These are phyloP conservation scores for Cydonia oblonga DNA, from an alignment of 331 rosid genomes.

Conservation along the genomic window DNA sequence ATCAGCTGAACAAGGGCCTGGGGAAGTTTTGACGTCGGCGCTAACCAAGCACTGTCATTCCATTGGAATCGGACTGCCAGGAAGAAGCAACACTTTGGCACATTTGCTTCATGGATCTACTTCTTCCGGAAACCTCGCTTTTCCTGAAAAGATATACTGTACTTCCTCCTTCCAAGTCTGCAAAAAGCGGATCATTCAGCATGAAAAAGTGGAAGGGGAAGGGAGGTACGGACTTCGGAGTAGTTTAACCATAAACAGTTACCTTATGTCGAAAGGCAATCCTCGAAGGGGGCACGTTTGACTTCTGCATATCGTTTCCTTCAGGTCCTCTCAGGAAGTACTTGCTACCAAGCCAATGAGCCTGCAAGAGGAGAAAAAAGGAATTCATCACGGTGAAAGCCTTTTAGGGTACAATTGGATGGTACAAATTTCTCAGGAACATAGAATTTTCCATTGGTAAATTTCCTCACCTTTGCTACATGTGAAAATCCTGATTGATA, in stretches of 20 bases:
- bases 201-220: not conserved
- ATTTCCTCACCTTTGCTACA: conserved; percentile 47
- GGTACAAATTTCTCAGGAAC: not conserved
- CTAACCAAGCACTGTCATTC: not conserved
- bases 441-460: not conserved
- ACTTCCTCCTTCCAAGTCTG: conserved; percentile 82
- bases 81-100: not conserved
- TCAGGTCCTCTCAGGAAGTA: conserved; percentile 53
- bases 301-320: conserved; percentile 68
- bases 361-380: conserved; percentile 24
- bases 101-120: conserved; percentile 32
- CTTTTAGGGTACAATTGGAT: not conserved
- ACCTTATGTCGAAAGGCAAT: conserved; percentile 49
- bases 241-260: conserved; percentile 5
- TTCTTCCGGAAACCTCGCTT: conserved; percentile 46
- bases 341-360: conserved; percentile 64
- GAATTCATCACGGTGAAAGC: not conserved
- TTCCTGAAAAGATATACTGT: conserved; percentile 41
- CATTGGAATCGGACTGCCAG: not conserved
- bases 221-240: not conserved
- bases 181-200: conserved; percentile 19
- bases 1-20: not conserved
- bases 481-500: conserved; percentile 85
- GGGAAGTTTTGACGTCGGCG: not conserved
- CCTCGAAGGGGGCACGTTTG: conserved; percentile 57